Conservation (phyloP, 768 basidiomycete genomes). For the Clitopilus passeckerianus region DNA sequence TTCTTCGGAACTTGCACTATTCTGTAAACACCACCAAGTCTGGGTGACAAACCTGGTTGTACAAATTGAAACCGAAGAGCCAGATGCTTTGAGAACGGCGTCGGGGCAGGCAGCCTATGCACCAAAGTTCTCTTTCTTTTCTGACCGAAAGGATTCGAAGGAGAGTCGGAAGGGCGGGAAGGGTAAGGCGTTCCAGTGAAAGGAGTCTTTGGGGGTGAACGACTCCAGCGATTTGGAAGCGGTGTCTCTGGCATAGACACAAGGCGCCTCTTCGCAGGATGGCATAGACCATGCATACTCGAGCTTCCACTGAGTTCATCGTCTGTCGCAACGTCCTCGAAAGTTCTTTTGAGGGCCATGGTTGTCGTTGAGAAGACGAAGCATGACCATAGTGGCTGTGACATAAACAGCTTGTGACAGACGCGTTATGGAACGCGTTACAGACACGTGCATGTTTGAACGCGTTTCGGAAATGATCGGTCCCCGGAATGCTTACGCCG, state of each 20-base stretch:
- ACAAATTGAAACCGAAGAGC: conserved; percentile 61
- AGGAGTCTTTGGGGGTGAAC: conserved; percentile 15
- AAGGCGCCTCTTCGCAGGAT: conserved; percentile 13
- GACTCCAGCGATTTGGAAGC: conserved; percentile 17
- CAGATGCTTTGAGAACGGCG: conserved; percentile 55
- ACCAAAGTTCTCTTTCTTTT: conserved; percentile 37
- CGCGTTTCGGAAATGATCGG: background rate
- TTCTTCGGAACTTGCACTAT: conserved; percentile 66
- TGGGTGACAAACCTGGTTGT: conserved; percentile 22
- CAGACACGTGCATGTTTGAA: background rate
- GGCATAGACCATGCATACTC: conserved; percentile 3
- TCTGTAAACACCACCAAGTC: conserved; percentile 51
- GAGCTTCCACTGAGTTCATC: conserved; percentile 1
- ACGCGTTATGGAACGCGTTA: background rate
- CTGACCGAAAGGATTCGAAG: conserved; percentile 66
- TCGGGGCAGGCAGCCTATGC: conserved; percentile 33
- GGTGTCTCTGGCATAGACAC: conserved; percentile 16
- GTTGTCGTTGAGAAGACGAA: background rate
- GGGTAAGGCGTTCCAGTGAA: conserved; percentile 37
- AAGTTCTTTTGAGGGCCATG: conserved; percentile 13
- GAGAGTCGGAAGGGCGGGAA: conserved; percentile 56
- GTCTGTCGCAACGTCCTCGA: conserved; percentile 9
- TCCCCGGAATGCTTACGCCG: background rate
- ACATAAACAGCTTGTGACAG: conserved; percentile 7
- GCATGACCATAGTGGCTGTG: background rate